Evolutionary conservation across 2,329 filamentous ascomycete species (phyloP).

Genomic region (Lojkania enalia): DNA sequence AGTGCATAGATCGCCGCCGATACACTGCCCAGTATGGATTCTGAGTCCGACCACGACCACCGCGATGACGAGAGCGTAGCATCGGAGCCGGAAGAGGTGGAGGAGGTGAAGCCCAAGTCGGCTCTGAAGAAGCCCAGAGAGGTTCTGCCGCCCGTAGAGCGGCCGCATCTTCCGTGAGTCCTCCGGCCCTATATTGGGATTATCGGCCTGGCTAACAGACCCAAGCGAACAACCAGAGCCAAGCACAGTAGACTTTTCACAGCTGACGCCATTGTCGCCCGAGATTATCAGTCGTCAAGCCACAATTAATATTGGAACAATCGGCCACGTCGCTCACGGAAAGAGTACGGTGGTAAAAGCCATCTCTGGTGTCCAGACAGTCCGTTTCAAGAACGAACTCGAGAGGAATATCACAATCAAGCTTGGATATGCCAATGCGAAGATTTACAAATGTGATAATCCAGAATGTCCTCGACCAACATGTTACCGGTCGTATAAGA

Average conservation of each 20-base stretch:
- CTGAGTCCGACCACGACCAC: slow-evolving; percentile 46
- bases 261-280: slow-evolving; percentile 81
- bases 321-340: slow-evolving; percentile 97
- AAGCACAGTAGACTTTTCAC: slow-evolving; percentile 79
- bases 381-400: slow-evolving; percentile 99
- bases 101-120: slow-evolving; percentile 68
- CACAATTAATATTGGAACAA: slow-evolving; percentile 98
- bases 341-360: slow-evolving; percentile 99
- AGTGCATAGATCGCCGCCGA: not conserved
- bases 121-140: slow-evolving; percentile 78
- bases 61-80: slow-evolving; percentile 59
- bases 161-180: slow-evolving; percentile 65
- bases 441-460: slow-evolving; percentile 99
- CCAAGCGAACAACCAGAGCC: slow-evolving; percentile 81
- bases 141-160: slow-evolving; percentile 59
- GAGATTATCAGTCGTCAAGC: slow-evolving; percentile 98
- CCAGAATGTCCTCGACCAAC: slow-evolving; percentile 86
- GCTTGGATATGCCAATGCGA: slow-evolving; percentile 98
- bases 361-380: slow-evolving; percentile 97
- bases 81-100: slow-evolving; percentile 74
- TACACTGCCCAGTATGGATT: slow-evolving; percentile 43
- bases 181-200: slow-evolving; percentile 1
- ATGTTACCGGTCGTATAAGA: slow-evolving; percentile 97
- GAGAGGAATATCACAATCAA: slow-evolving; percentile 99
- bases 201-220: slow-evolving; percentile 23